Conservation (phyloP, 495 filamentous ascomycete species). For the Penicillium samsonianum region DNA sequence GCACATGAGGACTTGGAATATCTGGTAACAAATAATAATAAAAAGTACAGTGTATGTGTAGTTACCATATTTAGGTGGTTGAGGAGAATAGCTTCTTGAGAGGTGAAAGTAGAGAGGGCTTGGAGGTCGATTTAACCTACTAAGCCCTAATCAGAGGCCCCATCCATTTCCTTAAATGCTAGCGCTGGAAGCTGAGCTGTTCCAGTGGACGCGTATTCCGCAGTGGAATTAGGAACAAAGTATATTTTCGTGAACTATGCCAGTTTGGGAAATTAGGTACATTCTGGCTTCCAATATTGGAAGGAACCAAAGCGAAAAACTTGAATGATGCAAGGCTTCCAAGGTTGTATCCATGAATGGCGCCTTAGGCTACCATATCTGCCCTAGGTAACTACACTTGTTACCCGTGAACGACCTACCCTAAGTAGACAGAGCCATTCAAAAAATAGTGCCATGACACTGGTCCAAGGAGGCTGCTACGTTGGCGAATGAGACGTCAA, state of each 20-base stretch:
- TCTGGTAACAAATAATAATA: not conserved
- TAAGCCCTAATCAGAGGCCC: not conserved
- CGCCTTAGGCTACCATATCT: too few species aligned
- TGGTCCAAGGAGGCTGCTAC: too few species aligned
- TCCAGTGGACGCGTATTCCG: not conserved
- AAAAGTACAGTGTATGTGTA: not conserved
- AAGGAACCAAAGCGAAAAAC: not conserved
- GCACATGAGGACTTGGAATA: not conserved
- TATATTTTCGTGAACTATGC: not conserved
- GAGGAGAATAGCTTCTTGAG: not conserved
- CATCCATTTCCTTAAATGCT: not conserved
- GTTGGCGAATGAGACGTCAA: too few species aligned
- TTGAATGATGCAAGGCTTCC: too few species aligned
- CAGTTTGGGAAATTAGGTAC: not conserved
- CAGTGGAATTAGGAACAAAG: not conserved
- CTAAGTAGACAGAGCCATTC: too few species aligned
- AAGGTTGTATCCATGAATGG: too few species aligned
- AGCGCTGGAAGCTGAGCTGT: not conserved
- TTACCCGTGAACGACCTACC: too few species aligned
- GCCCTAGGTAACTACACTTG: too few species aligned
- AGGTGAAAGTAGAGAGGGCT: not conserved
- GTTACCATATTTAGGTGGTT: not conserved
- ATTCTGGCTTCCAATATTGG: too few species aligned
- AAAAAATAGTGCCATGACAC: too few species aligned
- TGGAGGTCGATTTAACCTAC: not conserved